Base-by-base conservation (phyloP, 2,329 filamentous ascomycete species). In the Pyrenophora teres region DNA sequence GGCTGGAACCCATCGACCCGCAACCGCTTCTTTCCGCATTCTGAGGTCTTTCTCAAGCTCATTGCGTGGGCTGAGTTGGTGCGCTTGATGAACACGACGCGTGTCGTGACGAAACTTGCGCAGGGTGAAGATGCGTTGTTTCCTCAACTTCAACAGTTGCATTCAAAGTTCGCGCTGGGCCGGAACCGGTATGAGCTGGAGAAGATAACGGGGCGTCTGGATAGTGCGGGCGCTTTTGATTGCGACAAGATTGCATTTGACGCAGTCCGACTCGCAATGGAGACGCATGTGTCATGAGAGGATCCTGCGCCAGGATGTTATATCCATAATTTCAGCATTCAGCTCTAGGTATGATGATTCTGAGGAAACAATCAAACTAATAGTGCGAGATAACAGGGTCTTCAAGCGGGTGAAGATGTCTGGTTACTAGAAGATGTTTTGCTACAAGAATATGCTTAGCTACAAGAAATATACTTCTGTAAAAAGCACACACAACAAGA, bases 31-130 rank as follows among this genome's bases (percentile, higher is more conserved):
- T 57, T 59, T 9, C 21, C 36, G 7, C 39, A 42, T 21, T 36
- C 46, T 10, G 52, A 56, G 6, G 35, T 41, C 1, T 61, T 59
- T 12, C 51, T 57, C 6, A 50, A 52, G 21, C 42, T 63, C 2
- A 8, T 61, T 1, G 48, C 49, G 2, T 63, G 52, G 52, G 58
- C 56, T 3, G 52, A 61, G 33, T 12, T 60, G 12, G 52, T 56
- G 10, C 47, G 54, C 10, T 43, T 56, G 37, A 57, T 61, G 43
- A 58, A 58, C 27, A 16, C 43, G 6, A 33, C 36, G 19, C 36
- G 32, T 10, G 30, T 25, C 3, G 15, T 13, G 2, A 23, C 31
- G 6, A 12, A 33, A n/a, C n/a, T 16, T 9, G 1, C 36, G 1
- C 21, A 35, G 0, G 40, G 42, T n/a, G 15, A 36, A 13, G 5